Evolutionary conservation across 1,284 basidiomycete species (phyloP), one percentile per base, ranked within the genome.

Genomic region (Thelephora terrestris): DNA sequence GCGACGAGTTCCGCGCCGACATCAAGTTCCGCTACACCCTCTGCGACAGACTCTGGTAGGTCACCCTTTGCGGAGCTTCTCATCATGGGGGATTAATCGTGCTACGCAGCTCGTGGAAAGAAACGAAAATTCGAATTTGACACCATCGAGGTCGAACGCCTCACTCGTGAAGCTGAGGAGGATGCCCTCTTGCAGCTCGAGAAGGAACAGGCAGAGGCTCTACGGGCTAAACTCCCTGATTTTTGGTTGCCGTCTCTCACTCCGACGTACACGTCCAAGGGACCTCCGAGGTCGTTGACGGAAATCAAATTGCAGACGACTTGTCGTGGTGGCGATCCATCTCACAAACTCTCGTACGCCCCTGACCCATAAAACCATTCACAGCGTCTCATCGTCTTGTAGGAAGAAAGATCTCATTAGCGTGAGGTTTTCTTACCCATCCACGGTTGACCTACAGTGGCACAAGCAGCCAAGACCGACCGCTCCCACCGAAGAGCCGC

Each of bases 161-260:
- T 89, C 6, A 77, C 86, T 21, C 71, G 69, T 14, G 84, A 91
- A 61, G 91, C 91, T 0, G 91, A 95, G 63, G 87, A 90, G 47
- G 81, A 79, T 17, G 93, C 93, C 0, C 66, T 92, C 45, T 75
- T 73, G 25, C 70, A 81, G 56, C 90, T 96, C 38, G 89, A 92
- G 61, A 74, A 73, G 23, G 93, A 97, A 63, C 88, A 91, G 60
- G 81, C 82, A 0, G 90, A 91, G 52, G 76, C 84, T 3, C 69
- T 94, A 46, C 86, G 85, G 51, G 76, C 80, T 50, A 95, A 95
- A 63, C 74, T 97, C 6, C 91, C 93, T 0, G 91, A 94, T 57
- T 98, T 95, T 62, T 97, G 93, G 93, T 72, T 96, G 40, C 92
- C 88, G 17, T 89, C 81, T 0, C 67, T 95, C 32, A 91, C 92